A percentile compares a stretch with the other conserved stretches of the same genome.
Conservation (phyloP, 2,329 filamentous ascomycete species). For the Neocatenulostroma microsporum region DNA sequence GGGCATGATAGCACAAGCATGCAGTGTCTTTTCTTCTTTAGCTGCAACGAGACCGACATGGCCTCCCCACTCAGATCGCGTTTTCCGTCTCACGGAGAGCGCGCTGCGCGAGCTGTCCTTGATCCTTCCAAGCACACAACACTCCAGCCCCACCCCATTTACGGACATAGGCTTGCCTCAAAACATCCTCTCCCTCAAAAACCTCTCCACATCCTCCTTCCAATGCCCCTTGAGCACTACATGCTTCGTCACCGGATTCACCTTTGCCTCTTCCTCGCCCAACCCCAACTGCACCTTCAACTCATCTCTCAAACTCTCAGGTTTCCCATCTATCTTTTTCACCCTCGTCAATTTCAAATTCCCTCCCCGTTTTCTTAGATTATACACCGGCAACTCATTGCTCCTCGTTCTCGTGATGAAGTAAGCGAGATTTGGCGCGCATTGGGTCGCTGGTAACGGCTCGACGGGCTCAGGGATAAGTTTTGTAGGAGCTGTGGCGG, state of each 20-base stretch:
- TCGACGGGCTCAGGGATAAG: slow-evolving; percentile 22
- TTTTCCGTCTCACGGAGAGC: no score
- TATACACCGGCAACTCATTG: slow-evolving; percentile 70
- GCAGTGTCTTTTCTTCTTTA: no score
- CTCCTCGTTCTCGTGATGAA: slow-evolving; percentile 63
- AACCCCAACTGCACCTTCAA: slow-evolving; percentile 49
- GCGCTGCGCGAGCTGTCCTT: no score
- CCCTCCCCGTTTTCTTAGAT: slow-evolving; percentile 63
- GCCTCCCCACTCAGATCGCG: no score
- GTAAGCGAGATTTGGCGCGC: slow-evolving; percentile 52
- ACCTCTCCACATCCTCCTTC: slow-evolving; percentile 28
- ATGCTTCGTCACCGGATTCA: slow-evolving; percentile 60
- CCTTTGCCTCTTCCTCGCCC: slow-evolving; percentile 43
- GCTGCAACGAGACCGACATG: no score
- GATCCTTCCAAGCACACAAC: no score
- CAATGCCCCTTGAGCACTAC: slow-evolving; percentile 56
- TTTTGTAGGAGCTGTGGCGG: slow-evolving; percentile 12
- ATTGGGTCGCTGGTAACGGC: slow-evolving; percentile 22
- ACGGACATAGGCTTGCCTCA: no score
- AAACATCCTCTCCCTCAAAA: slow-evolving; percentile 30
- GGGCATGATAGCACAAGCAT: no score
- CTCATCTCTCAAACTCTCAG: slow-evolving; percentile 55
- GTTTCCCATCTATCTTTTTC: slow-evolving; percentile 71
- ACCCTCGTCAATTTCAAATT: slow-evolving; percentile 67
- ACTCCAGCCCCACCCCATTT: no score